These are phyloP conservation scores for Yamadazyma oceani DNA, from an alignment of 1,139 yeast species.

Conservation along the genomic window DNA sequence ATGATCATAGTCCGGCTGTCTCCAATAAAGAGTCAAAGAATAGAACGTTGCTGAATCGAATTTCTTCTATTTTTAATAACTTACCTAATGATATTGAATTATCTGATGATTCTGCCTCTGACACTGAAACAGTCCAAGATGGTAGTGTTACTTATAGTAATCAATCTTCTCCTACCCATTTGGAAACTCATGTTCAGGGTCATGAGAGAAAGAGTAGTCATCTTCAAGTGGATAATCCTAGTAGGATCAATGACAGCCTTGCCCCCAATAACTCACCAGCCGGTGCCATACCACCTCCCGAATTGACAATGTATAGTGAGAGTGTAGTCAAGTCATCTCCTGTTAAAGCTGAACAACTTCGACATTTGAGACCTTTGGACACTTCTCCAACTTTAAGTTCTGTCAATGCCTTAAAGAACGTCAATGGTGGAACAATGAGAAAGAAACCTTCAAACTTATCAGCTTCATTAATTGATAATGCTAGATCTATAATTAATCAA, in stretches of 20 bases:
- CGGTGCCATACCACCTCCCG: constrained; percentile 16
- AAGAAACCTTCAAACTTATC: constrained; percentile 36
- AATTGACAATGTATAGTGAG: constrained; percentile 27
- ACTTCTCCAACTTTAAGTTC: constrained; percentile 43
- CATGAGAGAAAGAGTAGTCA: too few species aligned
- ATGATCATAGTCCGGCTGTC: background rate
- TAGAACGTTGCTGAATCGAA: constrained; percentile 25
- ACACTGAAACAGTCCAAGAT: constrained; percentile 32
- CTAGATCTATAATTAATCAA: constrained; percentile 34
- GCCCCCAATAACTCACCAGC: background rate
- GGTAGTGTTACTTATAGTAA: constrained; percentile 1
- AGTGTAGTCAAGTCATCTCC: constrained; percentile 34
- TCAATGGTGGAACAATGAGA: constrained; percentile 22
- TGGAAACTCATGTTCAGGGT: background rate
- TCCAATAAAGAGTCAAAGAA: constrained; percentile 7
- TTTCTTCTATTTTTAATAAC: constrained; percentile 45
- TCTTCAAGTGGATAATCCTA: too few species aligned
- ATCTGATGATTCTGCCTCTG: constrained; percentile 50
- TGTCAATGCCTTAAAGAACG: constrained; percentile 32
- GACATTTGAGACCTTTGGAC: constrained; percentile 6
- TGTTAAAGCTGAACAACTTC: constrained; percentile 24
- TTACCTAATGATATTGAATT: constrained; percentile 50
- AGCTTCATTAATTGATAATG: constrained; percentile 38
- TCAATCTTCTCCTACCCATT: constrained; percentile 16
- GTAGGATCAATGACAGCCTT: too few species aligned